Percentiles rank a stretch among this genome's conserved stretches.
phyloP scores from a whole-genome alignment of 345 rosid genomes.

The Sonneratia caseolaris region DNA sequence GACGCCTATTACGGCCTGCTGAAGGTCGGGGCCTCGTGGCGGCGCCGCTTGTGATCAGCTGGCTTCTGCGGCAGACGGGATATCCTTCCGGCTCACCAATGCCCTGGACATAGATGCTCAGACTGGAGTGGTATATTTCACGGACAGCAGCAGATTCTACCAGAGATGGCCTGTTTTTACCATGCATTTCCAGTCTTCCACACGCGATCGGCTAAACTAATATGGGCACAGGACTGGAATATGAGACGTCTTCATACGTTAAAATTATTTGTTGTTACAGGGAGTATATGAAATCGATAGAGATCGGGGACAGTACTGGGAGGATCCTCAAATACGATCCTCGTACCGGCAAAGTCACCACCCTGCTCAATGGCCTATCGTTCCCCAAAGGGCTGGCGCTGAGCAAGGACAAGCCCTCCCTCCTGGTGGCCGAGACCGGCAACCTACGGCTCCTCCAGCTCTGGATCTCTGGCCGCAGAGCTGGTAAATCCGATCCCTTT shows the following conservation, averaged over 20 bases:
- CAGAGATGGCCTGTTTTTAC: slow-evolving; percentile 28
- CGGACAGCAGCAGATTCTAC: slow-evolving; percentile 31
- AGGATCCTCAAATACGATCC: slow-evolving; percentile 39
- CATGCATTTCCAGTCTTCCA: background rate
- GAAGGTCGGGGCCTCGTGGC: slow-evolving; percentile 26
- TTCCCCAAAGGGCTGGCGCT: slow-evolving; percentile 42
- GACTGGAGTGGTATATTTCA: slow-evolving; percentile 36
- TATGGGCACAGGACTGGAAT: too few relatives aligned
- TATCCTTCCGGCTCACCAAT: slow-evolving; percentile 31
- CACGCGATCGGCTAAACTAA: too few relatives aligned
- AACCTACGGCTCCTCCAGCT: slow-evolving; percentile 14
- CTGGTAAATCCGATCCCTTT: slow-evolving; percentile 7
- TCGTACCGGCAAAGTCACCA: slow-evolving; percentile 15
- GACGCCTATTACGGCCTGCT: slow-evolving; percentile 50
- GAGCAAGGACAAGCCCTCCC: slow-evolving; percentile 32
- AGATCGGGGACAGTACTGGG: slow-evolving; percentile 28
- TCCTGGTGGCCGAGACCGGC: slow-evolving; percentile 29
- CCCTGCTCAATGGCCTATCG: slow-evolving; percentile 17
- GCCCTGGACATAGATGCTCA: slow-evolving; percentile 34
- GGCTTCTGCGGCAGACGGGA: slow-evolving; percentile 23
- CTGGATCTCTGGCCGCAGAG: slow-evolving; percentile 4
- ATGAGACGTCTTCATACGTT: too few relatives aligned
- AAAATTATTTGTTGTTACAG: slow-evolving; percentile 7
- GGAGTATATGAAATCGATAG: slow-evolving; percentile 12
- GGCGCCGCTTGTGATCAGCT: slow-evolving; percentile 30